Evolutionary conservation across 202 grass and related monocot genomes (phyloP).

Genomic region (Saccharum hybrid): DNA sequence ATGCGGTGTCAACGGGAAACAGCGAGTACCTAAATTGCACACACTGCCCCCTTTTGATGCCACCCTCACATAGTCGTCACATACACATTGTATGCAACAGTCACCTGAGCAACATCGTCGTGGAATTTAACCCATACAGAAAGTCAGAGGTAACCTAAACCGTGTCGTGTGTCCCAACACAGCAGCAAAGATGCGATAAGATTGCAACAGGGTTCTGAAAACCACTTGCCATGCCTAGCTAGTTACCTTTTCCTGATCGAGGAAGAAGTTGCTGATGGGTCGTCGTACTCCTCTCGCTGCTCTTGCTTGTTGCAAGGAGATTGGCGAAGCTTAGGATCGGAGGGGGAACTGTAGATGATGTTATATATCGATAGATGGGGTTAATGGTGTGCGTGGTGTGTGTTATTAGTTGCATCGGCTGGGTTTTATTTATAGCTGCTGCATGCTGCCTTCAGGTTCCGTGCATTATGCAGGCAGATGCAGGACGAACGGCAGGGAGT

Average conservation of each 20-base stretch:
- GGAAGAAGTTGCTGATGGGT: no score
- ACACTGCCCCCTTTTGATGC: not conserved
- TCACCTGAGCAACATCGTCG: not conserved
- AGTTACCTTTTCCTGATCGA: not conserved
- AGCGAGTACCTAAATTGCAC: constrained; percentile 7
- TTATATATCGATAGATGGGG: not conserved
- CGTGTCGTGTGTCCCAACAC: not conserved
- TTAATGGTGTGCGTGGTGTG: not conserved
- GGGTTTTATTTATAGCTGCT: constrained; percentile 24
- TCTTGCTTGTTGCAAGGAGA: not conserved
- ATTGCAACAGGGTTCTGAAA: constrained; percentile 13
- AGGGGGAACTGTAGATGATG: not conserved
- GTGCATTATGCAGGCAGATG: not conserved
- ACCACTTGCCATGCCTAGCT: constrained; percentile 19
- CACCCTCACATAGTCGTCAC: not conserved
- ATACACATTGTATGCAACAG: not conserved
- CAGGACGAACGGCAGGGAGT: not conserved
- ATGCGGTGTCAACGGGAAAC: not conserved
- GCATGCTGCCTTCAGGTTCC: not conserved
- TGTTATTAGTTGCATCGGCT: not conserved
- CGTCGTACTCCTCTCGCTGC: not conserved
- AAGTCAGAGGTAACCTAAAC: not conserved
- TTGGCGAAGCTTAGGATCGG: not conserved
- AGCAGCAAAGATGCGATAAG: constrained; percentile 35
- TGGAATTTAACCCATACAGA: not conserved